Evolutionary conservation across 2,329 filamentous ascomycete species (phyloP).

Genomic region (Atkinsonella hypoxylon): DNA sequence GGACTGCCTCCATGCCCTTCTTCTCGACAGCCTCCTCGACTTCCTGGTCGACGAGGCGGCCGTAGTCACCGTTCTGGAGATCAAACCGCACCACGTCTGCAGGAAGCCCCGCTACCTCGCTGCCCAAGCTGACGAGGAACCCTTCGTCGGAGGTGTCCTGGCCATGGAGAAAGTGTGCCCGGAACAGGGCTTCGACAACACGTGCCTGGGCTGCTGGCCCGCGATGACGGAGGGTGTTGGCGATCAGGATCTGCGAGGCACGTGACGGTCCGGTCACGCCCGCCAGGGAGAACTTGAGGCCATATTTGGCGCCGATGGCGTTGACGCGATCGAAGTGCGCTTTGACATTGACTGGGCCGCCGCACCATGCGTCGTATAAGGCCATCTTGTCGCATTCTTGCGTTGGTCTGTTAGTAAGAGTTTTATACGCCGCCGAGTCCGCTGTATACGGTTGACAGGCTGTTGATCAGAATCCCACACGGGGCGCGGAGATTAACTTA

Average conservation of each 20-base stretch:
- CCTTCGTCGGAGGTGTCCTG: constrained; percentile 28
- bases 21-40: constrained; percentile 16
- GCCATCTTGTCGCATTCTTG: constrained; percentile 22
- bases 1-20: constrained; percentile 49
- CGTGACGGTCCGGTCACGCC: constrained; percentile 33
- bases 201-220: constrained; percentile 23
- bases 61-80: constrained; percentile 19
- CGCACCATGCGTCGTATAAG: constrained; percentile 22
- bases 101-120: constrained; percentile 18
- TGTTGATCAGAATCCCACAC: neutral
- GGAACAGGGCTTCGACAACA: constrained; percentile 30
- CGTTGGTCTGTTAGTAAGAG: neutral
- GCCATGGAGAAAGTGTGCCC: constrained; percentile 28
- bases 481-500: constrained; percentile 5
- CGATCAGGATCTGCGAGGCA: constrained; percentile 34
- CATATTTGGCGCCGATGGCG: constrained; percentile 20
- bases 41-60: constrained; percentile 18
- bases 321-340: constrained; percentile 20
- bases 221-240: constrained; percentile 23
- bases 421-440: neutral
- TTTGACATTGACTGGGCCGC: constrained; percentile 16
- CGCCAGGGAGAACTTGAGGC: constrained; percentile 27
- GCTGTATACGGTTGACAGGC: too few species aligned
- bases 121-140: constrained; percentile 26
- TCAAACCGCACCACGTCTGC: constrained; percentile 15